Conservation (phyloP, 108 stramenopile species). For the Skeletonema menzelii region DNA sequence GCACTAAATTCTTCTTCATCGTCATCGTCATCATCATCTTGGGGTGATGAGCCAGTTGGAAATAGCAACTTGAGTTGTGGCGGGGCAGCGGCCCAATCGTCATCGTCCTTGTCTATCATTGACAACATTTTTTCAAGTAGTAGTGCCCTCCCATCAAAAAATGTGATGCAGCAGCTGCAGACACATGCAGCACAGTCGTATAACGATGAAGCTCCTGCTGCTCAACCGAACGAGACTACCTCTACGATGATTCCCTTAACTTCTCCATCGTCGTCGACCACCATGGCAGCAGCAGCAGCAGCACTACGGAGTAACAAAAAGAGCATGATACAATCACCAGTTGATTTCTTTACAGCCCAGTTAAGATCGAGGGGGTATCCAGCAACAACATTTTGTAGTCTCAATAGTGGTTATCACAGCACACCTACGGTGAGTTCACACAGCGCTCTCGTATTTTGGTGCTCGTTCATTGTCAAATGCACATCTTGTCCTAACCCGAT, state of each 20-base stretch:
- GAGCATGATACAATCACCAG: constrained; percentile 47
- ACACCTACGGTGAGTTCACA: constrained; percentile 53
- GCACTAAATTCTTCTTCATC: too few species aligned
- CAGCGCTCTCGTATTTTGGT: neutral
- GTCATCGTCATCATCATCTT: too few species aligned
- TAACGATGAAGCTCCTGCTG: neutral
- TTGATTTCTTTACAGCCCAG: constrained; percentile 55
- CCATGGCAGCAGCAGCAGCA: neutral
- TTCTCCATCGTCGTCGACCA: neutral
- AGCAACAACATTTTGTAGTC: constrained; percentile 50
- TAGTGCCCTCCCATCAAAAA: neutral
- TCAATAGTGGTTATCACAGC: constrained; percentile 68
- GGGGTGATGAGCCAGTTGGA: neutral
- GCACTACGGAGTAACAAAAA: neutral
- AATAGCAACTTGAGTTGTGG: neutral
- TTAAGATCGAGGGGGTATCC: constrained; percentile 72
- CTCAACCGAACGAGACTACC: neutral
- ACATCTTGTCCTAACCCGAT: neutral
- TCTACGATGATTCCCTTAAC: neutral
- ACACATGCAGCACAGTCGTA: neutral
- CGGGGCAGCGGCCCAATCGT: neutral
- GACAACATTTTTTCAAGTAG: neutral
- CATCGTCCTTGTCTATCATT: neutral
- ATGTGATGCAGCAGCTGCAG: neutral
- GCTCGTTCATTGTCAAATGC: neutral